Evolutionary conservation across 257 asterid genomes (phyloP), one percentile per base, ranked within the genome.

Genomic region (Primulina tabacum): DNA sequence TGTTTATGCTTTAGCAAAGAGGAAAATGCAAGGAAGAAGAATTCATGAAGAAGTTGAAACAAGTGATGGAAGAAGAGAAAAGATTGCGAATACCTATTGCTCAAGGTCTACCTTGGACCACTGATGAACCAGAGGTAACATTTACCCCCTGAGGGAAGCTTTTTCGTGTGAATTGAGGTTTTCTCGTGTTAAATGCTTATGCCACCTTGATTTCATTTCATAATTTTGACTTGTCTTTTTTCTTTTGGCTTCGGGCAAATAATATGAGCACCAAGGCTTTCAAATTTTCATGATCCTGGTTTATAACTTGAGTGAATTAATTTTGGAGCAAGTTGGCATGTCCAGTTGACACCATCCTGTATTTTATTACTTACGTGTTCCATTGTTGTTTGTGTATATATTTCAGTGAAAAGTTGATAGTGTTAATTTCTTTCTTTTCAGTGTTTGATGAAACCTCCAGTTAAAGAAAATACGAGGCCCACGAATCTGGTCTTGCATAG

Each of bases 61-160:
- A 92, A 61, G 82, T 77, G 89, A 64, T 76, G 75, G 96, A 89
- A 75, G 95, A 92, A 78, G 97, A 92, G 77, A 96, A 92, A 83
- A 94, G 80, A 78, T 74, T 67, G 84, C 76, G 98, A 79, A 80
- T 88, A 82, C 98, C 97, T 68, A 26, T 92, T 63, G 98, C 99
- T 33, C 99, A 91, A 79, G 98, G 97, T 77, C 97, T 94, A 75
- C 99, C 99, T 26, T 89, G 95, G 95, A 94, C 98, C 60, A 94
- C 97, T 26, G 99, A 92, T 59, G 21, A 50, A 50, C 57, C 57
- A 50, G 57, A 17, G 57, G 21, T 50, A 50, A 50, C 57, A 3
- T 43, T 12, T 43, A 14, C 53, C 4, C 7, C 53, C 53, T 24
- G 4, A 43, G n/a, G 5, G 53, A 43, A 24, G 5, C 16, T 38